Evolutionary conservation across 495 filamentous ascomycete genomes (phyloP), one percentile per base, ranked within the genome.

Genomic region (Xylaria sp.): DNA sequence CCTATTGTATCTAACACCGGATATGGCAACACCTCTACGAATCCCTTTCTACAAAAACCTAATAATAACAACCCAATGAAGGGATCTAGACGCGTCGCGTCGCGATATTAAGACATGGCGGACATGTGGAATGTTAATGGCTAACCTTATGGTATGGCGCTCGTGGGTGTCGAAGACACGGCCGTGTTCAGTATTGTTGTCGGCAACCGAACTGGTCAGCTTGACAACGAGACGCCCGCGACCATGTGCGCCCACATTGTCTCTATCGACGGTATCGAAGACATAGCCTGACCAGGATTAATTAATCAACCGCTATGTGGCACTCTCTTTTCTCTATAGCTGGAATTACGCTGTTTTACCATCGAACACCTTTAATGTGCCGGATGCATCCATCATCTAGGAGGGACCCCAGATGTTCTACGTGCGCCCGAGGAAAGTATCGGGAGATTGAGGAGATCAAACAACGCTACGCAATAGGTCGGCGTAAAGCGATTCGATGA

Each of bases 271-370:
- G 72, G 72, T 0, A 65, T 82, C 6, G 76, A 80, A 26, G 37
- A 43, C 21, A 71, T 74, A 69, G 24, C 61, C 17, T 69, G 59
- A 35, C 65, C 69, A 33, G 24, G 6, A 37, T 31, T 59, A 50
- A 35, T 21, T n/a, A n/a, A n/a, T n/a, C 21, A 17, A 69, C 26
- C 65, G 52, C 6, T 73, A 68, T 15, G 78, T 88, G 17, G 82
- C 71, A 0, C 58, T 89, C 37, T 69, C 74, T 14, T 82, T 78
- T 0, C 75, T 89, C 11, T 75, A 83, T 68, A 77, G 72, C 19
- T 89, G 87, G 87, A 73, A 72, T 2, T 88, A 87, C 59, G 80
- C 73, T 0, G 70, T 72, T 14, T 43, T 83, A 1, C 87, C 85
- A 2, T 74, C 82, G 0, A 64, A 71, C 53, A 64, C 77, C 0